A percentile compares a stretch with the other conserved stretches of the same genome.
Evolutionary conservation across 1,284 basidiomycete genomes (phyloP).

Genomic region (Ganoderma multipileum): DNA sequence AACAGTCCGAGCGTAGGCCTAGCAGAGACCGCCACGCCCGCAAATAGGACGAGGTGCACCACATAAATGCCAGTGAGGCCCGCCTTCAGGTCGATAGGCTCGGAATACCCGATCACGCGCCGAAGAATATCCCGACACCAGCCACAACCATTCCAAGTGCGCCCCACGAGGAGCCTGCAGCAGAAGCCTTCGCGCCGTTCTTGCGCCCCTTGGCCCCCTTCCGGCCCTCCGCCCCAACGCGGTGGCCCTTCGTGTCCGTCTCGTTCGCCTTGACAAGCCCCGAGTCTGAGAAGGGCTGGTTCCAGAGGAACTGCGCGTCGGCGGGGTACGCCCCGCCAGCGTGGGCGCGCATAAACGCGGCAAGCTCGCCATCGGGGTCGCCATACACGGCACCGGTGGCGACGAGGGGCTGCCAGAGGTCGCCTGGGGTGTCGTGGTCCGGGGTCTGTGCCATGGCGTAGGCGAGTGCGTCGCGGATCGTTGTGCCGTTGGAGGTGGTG

Average conservation of each 20-base stretch:
- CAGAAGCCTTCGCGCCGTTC: neutral
- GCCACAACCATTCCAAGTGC: neutral
- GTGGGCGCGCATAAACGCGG: slow-evolving; percentile 46
- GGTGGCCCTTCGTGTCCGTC: neutral
- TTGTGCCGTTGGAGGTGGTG: slow-evolving; percentile 53
- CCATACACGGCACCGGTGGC: slow-evolving; percentile 61
- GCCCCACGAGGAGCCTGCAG: neutral
- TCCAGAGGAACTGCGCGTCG: slow-evolving; percentile 60
- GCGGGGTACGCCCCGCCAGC: slow-evolving; percentile 46
- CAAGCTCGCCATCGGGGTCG: slow-evolving; percentile 58
- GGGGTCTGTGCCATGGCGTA: slow-evolving; percentile 53
- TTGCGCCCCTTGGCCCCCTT: neutral
- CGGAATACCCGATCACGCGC: neutral
- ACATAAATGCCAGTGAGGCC: too few relatives aligned
- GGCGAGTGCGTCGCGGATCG: slow-evolving; percentile 63
- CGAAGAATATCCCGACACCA: neutral
- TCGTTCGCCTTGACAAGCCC: slow-evolving; percentile 27
- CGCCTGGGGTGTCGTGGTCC: slow-evolving; percentile 27
- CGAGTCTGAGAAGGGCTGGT: slow-evolving; percentile 51
- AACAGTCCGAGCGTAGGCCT: neutral
- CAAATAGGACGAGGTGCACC: neutral
- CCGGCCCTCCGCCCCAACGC: neutral
- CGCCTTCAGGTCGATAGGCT: too few relatives aligned
- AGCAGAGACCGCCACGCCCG: neutral
- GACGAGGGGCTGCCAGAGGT: slow-evolving; percentile 46